Percentiles rank a stretch among this genome's conserved stretches.
These are phyloP conservation scores for Rhizoclosmatium globosum DNA, from an alignment of 192 early-diverging fungal genomes.

Conservation along the genomic window DNA sequence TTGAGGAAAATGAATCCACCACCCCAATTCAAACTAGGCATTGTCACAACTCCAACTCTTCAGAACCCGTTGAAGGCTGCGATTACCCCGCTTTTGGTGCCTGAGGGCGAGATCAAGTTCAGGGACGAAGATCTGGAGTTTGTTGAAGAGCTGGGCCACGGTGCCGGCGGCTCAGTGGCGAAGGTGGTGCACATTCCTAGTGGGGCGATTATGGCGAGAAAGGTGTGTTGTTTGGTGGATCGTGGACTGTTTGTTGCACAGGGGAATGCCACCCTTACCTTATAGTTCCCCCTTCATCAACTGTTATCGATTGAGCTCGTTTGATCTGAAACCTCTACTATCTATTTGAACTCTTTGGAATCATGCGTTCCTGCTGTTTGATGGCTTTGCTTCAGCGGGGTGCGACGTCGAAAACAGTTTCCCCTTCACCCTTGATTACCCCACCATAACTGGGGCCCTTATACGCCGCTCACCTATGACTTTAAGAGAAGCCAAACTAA, in stretches of 20 bases:
- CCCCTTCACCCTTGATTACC: too few species aligned
- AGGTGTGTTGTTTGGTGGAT: conserved; percentile 61
- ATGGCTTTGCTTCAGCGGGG: too few species aligned
- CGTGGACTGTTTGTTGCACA: background rate
- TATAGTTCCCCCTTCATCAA: too few species aligned
- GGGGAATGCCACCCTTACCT: too few species aligned
- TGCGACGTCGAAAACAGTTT: too few species aligned
- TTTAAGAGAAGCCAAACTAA: background rate
- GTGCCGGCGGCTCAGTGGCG: conserved; percentile 93
- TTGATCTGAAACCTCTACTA: too few species aligned
- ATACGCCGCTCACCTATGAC: too few species aligned
- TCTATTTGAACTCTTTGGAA: background rate
- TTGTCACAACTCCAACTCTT: conserved; percentile 27
- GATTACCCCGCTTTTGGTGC: conserved; percentile 40
- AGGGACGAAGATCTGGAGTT: conserved; percentile 74
- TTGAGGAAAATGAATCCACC: conserved; percentile 2
- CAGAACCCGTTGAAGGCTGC: conserved; percentile 16
- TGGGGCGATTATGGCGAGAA: conserved; percentile 89
- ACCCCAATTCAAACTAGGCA: conserved; percentile 24
- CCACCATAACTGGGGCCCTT: too few species aligned
- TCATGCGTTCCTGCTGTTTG: background rate
- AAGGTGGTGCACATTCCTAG: conserved; percentile 85
- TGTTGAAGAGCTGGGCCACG: conserved; percentile 84
- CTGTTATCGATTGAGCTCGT: too few species aligned
- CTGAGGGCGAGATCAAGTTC: conserved; percentile 47